Evolutionary conservation across 1,139 yeast species (phyloP).

Genomic region (Debaryomyces sp.): DNA sequence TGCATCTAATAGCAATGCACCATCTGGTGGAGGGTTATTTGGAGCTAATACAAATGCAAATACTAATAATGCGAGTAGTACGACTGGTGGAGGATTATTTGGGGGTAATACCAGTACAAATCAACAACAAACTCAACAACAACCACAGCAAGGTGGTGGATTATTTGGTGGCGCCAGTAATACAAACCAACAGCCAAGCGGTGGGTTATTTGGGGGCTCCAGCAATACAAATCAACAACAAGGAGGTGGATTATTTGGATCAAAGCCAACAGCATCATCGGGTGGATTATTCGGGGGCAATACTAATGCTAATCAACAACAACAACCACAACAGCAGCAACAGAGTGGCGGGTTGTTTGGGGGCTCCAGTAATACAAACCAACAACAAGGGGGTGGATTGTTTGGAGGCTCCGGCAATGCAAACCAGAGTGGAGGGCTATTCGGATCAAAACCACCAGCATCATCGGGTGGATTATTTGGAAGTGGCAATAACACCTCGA

Average conservation of each 20-base stretch:
- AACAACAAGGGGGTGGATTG: constrained; percentile 25
- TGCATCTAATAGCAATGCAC: constrained; percentile 9
- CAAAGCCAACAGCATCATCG: constrained; percentile 5
- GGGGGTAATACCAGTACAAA: constrained; percentile 32
- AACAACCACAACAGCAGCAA: constrained; percentile 2
- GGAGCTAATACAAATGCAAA: constrained; percentile 26
- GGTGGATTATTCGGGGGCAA: constrained; percentile 45
- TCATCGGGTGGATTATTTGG: constrained; percentile 24
- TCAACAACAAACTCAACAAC: constrained; percentile 9
- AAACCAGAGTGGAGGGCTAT: constrained; percentile 27
- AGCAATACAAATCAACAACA: constrained; percentile 12
- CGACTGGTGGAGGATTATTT: constrained; percentile 34
- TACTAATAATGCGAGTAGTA: constrained; percentile 9
- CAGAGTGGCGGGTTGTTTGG: constrained; percentile 39
- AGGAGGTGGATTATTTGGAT: constrained; percentile 6
- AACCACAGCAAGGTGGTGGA: constrained; percentile 27
- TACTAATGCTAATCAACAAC: constrained; percentile 19
- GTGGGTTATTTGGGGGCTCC: constrained; percentile 4
- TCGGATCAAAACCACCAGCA: constrained; percentile 22
- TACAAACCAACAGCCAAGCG: constrained; percentile 13
- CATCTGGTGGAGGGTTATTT: constrained; percentile 40
- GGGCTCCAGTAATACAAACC: constrained; percentile 26
- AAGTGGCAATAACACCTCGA: constrained; percentile 13
- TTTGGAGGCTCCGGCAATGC: constrained; percentile 35
- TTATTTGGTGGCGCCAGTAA: constrained; percentile 20